A percentile compares a stretch with the other conserved stretches of the same genome.
Evolutionary conservation across 768 basidiomycete species (phyloP).

Genomic region (Tubosaeta sp.): DNA sequence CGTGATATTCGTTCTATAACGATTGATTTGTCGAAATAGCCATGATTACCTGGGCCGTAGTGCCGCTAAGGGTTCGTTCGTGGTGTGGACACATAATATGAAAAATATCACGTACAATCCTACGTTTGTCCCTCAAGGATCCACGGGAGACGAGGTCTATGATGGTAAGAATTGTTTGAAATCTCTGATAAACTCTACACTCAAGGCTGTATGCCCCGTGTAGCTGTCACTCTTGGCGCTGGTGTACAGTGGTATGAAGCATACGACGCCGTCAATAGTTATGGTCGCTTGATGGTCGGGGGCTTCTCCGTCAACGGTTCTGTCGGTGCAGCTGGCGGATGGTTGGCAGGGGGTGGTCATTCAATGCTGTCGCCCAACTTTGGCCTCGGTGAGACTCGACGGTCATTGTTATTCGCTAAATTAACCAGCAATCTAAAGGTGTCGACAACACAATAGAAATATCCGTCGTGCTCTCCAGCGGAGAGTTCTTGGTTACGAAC

Average conservation of each 20-base stretch:
- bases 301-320: slow-evolving; percentile 38
- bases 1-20: background rate
- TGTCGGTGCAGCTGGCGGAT: slow-evolving; percentile 48
- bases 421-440: slow-evolving; percentile 27
- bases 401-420: background rate
- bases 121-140: slow-evolving; percentile 33
- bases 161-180: slow-evolving; percentile 15
- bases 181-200: slow-evolving; percentile 6
- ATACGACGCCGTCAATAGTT: slow-evolving; percentile 36
- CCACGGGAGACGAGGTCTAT: slow-evolving; percentile 11
- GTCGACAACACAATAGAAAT: slow-evolving; percentile 50
- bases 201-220: too few species aligned
- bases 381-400: slow-evolving; percentile 41
- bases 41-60: slow-evolving; percentile 42
- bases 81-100: slow-evolving; percentile 43
- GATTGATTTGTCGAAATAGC: slow-evolving; percentile 6
- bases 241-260: slow-evolving; percentile 49
- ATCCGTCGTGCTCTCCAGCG: slow-evolving; percentile 40
- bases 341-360: slow-evolving; percentile 51
- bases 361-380: slow-evolving; percentile 36
- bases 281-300: slow-evolving; percentile 43
- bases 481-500: slow-evolving; percentile 38
- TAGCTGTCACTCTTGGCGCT: slow-evolving; percentile 34
- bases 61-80: slow-evolving; percentile 34
- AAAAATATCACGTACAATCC: slow-evolving; percentile 35